Evolutionary conservation across 257 asterid species (phyloP).

Genomic region (Jasminum sambac): DNA sequence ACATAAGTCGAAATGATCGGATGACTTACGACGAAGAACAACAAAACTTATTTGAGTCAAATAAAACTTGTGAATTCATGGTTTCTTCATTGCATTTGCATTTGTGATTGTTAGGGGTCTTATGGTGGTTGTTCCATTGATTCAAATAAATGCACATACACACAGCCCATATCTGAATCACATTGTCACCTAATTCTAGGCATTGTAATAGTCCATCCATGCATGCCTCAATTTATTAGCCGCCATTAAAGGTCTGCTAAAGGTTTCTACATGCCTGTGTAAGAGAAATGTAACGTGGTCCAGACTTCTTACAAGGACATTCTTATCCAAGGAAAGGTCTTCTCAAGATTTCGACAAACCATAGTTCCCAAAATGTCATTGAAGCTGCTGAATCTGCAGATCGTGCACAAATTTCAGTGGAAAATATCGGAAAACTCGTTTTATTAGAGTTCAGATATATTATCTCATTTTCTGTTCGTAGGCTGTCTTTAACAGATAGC

Average conservation of each 20-base stretch:
- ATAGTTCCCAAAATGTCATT: background rate
- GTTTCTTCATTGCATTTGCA: background rate
- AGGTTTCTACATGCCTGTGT: background rate
- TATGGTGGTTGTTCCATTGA: background rate
- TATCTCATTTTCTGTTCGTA: too few relatives aligned
- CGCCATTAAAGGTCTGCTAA: background rate
- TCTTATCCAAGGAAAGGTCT: background rate
- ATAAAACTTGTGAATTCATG: background rate
- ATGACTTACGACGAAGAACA: too few relatives aligned
- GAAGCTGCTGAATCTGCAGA: background rate
- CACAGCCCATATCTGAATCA: background rate
- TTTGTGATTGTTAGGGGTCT: background rate
- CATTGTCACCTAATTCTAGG: background rate
- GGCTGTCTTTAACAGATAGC: too few relatives aligned
- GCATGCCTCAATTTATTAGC: background rate
- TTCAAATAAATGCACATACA: background rate
- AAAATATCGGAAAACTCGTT: background rate
- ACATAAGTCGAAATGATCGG: too few relatives aligned
- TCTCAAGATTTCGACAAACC: background rate
- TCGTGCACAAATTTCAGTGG: background rate
- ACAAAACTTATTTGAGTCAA: too few relatives aligned
- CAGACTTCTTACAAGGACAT: background rate
- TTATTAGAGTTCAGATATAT: too few relatives aligned
- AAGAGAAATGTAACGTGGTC: background rate
- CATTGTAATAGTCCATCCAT: background rate